These are phyloP conservation scores for Gardenia jasminoides DNA, from an alignment of 257 asterid genomes.

Conservation along the genomic window DNA sequence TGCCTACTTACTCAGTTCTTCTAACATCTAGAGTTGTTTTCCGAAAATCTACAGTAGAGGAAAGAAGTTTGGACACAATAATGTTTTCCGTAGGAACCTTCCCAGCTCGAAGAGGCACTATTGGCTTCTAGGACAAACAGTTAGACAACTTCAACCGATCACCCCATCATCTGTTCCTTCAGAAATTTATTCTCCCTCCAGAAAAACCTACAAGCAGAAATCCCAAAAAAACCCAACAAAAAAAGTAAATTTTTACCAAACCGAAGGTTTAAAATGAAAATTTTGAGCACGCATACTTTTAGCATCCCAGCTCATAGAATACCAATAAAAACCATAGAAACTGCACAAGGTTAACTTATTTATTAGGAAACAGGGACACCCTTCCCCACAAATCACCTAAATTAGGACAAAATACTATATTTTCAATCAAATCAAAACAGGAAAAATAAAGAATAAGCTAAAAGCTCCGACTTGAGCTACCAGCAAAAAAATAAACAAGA, in stretches of 20 bases:
- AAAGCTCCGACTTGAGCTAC: constrained; percentile 12
- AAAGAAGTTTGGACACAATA: no score
- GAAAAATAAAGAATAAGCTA: background rate
- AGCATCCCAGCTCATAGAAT: background rate
- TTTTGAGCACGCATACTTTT: no score
- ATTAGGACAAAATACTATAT: background rate
- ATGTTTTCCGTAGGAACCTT: no score
- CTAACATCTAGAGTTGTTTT: background rate
- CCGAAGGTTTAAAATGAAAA: background rate
- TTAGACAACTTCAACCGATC: constrained; percentile 1
- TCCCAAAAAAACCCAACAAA: background rate
- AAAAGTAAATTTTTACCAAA: background rate
- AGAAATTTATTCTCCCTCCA: background rate
- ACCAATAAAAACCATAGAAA: background rate
- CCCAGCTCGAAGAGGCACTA: no score
- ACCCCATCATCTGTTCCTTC: background rate
- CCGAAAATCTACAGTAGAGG: background rate
- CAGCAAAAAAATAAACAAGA: background rate
- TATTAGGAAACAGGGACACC: background rate
- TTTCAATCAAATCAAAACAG: background rate
- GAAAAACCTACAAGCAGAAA: background rate
- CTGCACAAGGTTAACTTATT: background rate
- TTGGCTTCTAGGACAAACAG: background rate
- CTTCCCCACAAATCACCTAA: background rate
- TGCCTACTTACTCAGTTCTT: background rate